phyloP scores from a whole-genome alignment of 192 early-diverging fungal genomes.

The Nowakowskiella sp. region DNA sequence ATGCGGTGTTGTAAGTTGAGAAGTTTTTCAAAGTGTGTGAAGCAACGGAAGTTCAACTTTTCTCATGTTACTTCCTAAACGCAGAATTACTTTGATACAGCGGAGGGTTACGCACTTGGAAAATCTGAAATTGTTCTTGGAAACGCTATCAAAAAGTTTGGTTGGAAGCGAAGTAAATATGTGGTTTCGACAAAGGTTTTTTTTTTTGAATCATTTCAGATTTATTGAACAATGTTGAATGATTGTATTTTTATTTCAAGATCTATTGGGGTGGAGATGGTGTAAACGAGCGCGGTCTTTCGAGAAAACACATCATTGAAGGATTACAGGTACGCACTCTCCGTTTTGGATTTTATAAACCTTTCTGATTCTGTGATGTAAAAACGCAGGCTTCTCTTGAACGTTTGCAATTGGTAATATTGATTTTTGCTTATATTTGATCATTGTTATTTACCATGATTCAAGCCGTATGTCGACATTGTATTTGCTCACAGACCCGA shows the following conservation, averaged over 20 bases:
- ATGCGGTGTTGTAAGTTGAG: constrained; percentile 36
- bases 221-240: no score
- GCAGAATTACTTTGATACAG: constrained; percentile 45
- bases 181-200: constrained; percentile 67
- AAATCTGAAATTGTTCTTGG: constrained; percentile 71
- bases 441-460: background rate
- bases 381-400: constrained; percentile 60
- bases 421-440: no score
- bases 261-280: constrained; percentile 65
- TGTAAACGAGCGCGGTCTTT: constrained; percentile 73
- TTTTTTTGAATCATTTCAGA: background rate
- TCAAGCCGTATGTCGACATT: constrained; percentile 40
- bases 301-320: constrained; percentile 78
- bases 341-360: no score
- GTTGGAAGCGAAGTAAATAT: constrained; percentile 59
- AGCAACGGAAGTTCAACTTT: constrained; percentile 3
- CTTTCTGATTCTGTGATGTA: no score
- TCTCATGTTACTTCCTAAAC: constrained; percentile 8
- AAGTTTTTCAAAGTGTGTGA: background rate
- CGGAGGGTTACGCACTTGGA: constrained; percentile 53
- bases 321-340: no score
- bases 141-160: constrained; percentile 64
- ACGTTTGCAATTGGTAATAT: constrained; percentile 61
- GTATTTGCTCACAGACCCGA: constrained; percentile 79
- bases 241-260: no score